phyloP scores from a whole-genome alignment of 163 green algal genomes.

The Scenedesmus sp. region DNA sequence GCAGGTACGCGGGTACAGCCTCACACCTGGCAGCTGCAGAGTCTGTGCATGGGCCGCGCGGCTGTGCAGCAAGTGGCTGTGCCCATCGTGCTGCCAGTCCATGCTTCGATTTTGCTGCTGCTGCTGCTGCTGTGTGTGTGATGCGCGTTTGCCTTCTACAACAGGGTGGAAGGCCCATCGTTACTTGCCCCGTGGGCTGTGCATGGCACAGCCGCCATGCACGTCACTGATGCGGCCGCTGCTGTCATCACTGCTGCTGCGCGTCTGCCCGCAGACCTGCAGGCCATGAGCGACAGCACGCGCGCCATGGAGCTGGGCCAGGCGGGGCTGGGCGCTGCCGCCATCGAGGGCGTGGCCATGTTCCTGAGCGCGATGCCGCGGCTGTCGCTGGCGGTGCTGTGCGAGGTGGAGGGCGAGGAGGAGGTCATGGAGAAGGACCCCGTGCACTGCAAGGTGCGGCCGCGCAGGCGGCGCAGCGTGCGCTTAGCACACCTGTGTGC shows the following conservation, averaged over 20 bases:
- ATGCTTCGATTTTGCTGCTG: too few species aligned
- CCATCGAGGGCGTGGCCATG: conserved; percentile 75
- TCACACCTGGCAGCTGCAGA: too few species aligned
- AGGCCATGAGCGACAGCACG: conserved; percentile 61
- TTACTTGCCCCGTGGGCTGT: background rate
- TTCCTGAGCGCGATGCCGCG: conserved; percentile 69
- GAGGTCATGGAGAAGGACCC: conserved; percentile 78
- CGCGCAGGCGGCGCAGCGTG: background rate
- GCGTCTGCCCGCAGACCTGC: conserved; percentile 67
- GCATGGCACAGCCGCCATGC: background rate
- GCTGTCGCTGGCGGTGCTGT: conserved; percentile 59
- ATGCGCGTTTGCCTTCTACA: too few species aligned
- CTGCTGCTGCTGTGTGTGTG: too few species aligned
- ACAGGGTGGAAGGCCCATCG: background rate
- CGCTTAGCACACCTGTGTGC: background rate
- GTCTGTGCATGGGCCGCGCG: too few species aligned
- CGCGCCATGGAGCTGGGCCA: conserved; percentile 58
- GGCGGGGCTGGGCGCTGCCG: conserved; percentile 57
- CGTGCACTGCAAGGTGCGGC: conserved; percentile 68
- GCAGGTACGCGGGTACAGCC: conserved; percentile 55
- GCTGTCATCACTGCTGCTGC: background rate
- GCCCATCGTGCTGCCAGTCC: too few species aligned
- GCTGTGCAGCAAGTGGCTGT: too few species aligned
- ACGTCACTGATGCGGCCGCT: background rate
- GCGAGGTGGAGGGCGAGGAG: conserved; percentile 72